Evolutionary conservation across 2,329 filamentous ascomycete species (phyloP), one percentile per base, ranked within the genome.

Genomic region (Trichoderma oligosporum): DNA sequence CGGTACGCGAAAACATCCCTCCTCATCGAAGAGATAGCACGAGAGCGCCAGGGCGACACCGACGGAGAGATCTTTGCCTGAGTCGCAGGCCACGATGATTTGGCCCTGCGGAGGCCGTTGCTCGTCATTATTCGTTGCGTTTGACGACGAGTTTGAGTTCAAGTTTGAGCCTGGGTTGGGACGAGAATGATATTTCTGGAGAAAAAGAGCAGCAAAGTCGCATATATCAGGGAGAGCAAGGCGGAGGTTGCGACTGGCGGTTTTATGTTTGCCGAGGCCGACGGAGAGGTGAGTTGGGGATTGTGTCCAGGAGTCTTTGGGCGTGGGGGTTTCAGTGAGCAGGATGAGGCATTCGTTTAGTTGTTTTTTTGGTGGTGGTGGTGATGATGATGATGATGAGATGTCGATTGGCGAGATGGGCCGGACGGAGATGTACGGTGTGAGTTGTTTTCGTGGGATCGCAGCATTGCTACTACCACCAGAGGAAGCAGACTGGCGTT

Each of bases 221-320:
- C 79, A 79, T 14, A 94, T 81, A 14, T 76, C 78, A 1, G 82
- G 78, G 3, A 97, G 75, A 8, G 88, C 84, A 12, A 80, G 75
- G 7, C 93, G 84, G n/a, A 97, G 77, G 63, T 89, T 85, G n/a
- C 91, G 85, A 66, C 89, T 92, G 0, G 91, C 93, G 4, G 85
- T 71, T 72, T 97, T 97, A 35, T 83, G 83, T 47, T 82, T 81
- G 1, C 85, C 84, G 59, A 93, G 82, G 0, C 83, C 81, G 16
- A 94, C 79, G 78, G 78, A 38, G 65, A 77, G 70, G 83, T 68
- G 59, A 52, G 69, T 71, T 41, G 73, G 56, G 7, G 70, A 65
- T 58, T 71, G 63, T 12, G 67, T 35, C 76, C 74, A 77, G 7
- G 63, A 70, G 49, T 78, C 78, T 48, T 71, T 72, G 18, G 72